phyloP scores from a whole-genome alignment of 805 yeast species.

The Kregervanrija pseudodelftensis region DNA sequence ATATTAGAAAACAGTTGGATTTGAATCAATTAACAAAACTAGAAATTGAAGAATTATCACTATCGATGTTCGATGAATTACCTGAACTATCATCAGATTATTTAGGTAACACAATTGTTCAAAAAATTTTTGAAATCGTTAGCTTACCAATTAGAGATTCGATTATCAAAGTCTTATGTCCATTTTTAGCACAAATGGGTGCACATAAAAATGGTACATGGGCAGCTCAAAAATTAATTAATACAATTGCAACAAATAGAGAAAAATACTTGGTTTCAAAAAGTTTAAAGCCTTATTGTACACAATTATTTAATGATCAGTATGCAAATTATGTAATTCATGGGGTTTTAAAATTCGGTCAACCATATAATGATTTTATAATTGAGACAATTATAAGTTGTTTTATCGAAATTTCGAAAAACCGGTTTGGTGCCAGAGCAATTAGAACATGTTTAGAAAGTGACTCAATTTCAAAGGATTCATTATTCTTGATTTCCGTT shows the following conservation, averaged over 20 bases:
- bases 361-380: slow-evolving; percentile 81
- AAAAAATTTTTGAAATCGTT: slow-evolving; percentile 72
- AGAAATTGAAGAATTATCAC: slow-evolving; percentile 74
- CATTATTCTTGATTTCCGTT: slow-evolving; percentile 64
- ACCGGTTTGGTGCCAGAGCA: slow-evolving; percentile 93
- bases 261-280: slow-evolving; percentile 61
- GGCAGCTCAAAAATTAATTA: slow-evolving; percentile 96
- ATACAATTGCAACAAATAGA: slow-evolving; percentile 49
- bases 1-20: slow-evolving; percentile 70
- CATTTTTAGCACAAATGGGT: slow-evolving; percentile 83
- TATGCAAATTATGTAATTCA: slow-evolving; percentile 96
- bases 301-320: slow-evolving; percentile 85
- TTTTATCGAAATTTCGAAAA: slow-evolving; percentile 75
- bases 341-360: slow-evolving; percentile 82
- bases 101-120: slow-evolving; percentile 92
- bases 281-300: slow-evolving; percentile 72
- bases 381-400: slow-evolving; percentile 74
- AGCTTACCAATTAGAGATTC: slow-evolving; percentile 67
- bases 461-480: slow-evolving; percentile 57
- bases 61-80: slow-evolving; percentile 80
- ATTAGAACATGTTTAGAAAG: slow-evolving; percentile 89
- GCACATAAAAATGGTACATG: slow-evolving; percentile 97
- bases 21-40: slow-evolving; percentile 41
- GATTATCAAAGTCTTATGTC: slow-evolving; percentile 72
- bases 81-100: slow-evolving; percentile 91